Evolutionary conservation across 768 basidiomycete genomes (phyloP), one percentile per base, ranked within the genome.

Genomic region (Naganishia friedmannii): DNA sequence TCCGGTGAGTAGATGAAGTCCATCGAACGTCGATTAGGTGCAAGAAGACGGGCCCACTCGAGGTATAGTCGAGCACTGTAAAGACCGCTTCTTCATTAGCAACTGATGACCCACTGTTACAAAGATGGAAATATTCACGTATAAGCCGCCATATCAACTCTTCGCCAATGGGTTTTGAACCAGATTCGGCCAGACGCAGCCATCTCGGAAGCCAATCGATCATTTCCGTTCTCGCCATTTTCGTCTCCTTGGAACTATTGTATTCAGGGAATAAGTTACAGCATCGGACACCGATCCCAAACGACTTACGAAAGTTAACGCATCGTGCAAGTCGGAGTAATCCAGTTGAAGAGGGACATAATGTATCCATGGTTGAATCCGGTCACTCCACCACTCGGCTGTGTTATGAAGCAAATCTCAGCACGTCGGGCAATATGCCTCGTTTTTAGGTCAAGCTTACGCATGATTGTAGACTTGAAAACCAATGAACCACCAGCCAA

Each of bases 361-460:
- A 54, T 81, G 80, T 26, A 81, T 74, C 80, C 80, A 81, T 0
- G 80, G 77, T 67, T 81, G 77, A 29, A 78, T 77, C 7, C 78
- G 66, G 21, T 78, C 75, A 21, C 73, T 78, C 77, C 78, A 81
- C 78, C 78, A 19, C 69, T 70, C 48, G 26, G 68, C 57, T 58
- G 23, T 23, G 39, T 8, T 15, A 53, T 65, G 67, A 60, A 54
- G 10, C 9, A 53, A 56, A 9, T 42, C n/a, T 17, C 55, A 29
- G 34, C 34, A 53, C 8, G 7, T 9, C 31, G 57, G 26, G 5
- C 19, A 29, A 65, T 29, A 31, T 4, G 53, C 21, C 32, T 8
- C 1, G 4, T 15, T 13, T 8, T 8, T 13, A 26, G n/a, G 21
- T 23, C 6, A n/a, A 39, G 75, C 76, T 75, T 69, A 72, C 77